Evolutionary conservation across 2,329 filamentous ascomycete species (phyloP).

Genomic region (Ascochyta koolunga): DNA sequence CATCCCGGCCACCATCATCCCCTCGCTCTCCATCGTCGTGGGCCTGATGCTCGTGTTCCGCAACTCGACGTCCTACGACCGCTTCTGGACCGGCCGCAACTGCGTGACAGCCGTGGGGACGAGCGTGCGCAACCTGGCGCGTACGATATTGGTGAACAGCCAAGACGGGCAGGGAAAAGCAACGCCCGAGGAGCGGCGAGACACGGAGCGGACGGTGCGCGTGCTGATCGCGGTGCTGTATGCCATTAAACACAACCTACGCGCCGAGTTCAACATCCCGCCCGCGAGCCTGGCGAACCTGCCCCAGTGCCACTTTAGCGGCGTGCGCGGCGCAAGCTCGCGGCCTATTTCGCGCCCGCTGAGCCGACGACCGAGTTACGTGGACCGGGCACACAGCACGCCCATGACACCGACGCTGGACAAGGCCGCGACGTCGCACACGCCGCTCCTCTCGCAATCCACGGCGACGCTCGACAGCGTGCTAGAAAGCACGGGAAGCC

Average conservation of each 20-base stretch:
- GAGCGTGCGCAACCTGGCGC: constrained; percentile 64
- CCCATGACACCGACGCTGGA: constrained; percentile 14
- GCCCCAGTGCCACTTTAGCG: constrained; percentile 18
- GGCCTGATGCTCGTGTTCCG: constrained; percentile 72
- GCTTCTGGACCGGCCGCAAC: constrained; percentile 67
- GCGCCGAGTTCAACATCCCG: constrained; percentile 62
- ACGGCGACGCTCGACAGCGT: constrained; percentile 23
- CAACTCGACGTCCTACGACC: constrained; percentile 68
- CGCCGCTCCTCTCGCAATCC: constrained; percentile 27
- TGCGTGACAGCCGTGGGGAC: constrained; percentile 64
- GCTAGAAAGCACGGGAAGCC: constrained; percentile 35
- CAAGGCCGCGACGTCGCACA: constrained; percentile 14
- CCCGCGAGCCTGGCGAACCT: constrained; percentile 39
- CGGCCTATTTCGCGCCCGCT: constrained; percentile 17
- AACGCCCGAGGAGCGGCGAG: constrained; percentile 53
- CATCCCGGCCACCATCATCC: constrained; percentile 66
- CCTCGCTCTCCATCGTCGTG: constrained; percentile 68
- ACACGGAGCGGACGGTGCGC: constrained; percentile 65
- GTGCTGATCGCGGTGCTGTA: constrained; percentile 67
- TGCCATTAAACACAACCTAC: constrained; percentile 68
- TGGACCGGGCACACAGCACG: constrained; percentile 21
- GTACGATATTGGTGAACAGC: constrained; percentile 60
- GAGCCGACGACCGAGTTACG: constrained; percentile 36
- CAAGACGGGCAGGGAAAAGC: constrained; percentile 30
- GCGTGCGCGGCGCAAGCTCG: constrained; percentile 17